Evolutionary conservation across 495 filamentous ascomycete genomes (phyloP), one percentile per base, ranked within the genome.

Genomic region (Penicillium atrosanguineum): DNA sequence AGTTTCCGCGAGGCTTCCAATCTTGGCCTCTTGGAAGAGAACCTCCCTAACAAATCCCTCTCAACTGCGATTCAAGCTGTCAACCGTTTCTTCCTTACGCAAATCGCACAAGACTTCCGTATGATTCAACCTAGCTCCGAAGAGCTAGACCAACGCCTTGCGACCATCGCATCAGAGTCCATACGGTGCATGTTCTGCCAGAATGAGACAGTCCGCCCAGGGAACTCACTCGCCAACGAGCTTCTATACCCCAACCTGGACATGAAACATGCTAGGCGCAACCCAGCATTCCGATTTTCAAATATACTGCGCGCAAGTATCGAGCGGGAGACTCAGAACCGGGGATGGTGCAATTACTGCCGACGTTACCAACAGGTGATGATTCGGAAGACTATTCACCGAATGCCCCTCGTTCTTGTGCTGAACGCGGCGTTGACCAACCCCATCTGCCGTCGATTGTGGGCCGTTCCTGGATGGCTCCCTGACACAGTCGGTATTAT

Each of bases 331-430:
- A 87, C 87, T 1, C 83, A 86, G 23, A 87, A 83, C 12, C 79
- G 90, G 53, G 94, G 93, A 4, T 98, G 90, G 90, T 98, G 94
- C 61, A 87, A 86, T 50, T 82, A 83, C 55, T 97, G 95, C 56
- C 85, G 87, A 48, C 79, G 89, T 21, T 97, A 97, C 63, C 89
- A 95, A 62, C 83, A 85, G 55, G 79, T 96, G 16, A 78, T 82
- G 8, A 91, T 87, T 44, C 78, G 88, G 48, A 95, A 92, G 58
- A 87, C 85, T 0, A 84, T 97, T 14, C 83, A 88, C 50, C 81
- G 79, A 18, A 80, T 95, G 57, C 91, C 94, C n/a, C 75, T 79
- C 9, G 87, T 97, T 29, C 67, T 98, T 38, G 82, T 92, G 67
- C 78, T 98, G 20, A 95, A 96, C 65, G 82, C 93, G 4, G 88